A percentile compares a stretch with the other conserved stretches of the same genome.
These are phyloP conservation scores for Pyrenochaeta sp. DNA, from an alignment of 2,329 filamentous ascomycete species.

Conservation along the genomic window DNA sequence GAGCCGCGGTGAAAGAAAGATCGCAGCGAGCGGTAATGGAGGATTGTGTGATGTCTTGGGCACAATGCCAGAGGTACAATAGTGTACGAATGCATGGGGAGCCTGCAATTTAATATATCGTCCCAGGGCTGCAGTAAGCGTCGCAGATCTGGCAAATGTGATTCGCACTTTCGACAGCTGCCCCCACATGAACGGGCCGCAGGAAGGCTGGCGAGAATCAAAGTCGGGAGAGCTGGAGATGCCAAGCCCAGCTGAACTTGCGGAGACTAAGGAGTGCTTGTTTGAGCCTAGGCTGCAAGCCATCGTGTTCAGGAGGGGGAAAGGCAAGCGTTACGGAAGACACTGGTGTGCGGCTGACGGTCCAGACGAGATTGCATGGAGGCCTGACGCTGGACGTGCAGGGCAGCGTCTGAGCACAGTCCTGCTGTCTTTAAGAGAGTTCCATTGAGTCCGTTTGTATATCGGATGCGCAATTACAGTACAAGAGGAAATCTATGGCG, in stretches of 20 bases:
- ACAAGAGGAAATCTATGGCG: neutral
- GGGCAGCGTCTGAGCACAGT: too few species aligned
- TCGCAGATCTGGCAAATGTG: slow-evolving; percentile 2
- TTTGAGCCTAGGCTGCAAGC: neutral
- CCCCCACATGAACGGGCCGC: slow-evolving; percentile 13
- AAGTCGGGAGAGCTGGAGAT: neutral
- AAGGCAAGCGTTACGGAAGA: too few species aligned
- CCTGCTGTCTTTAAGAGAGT: too few species aligned
- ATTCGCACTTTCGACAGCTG: slow-evolving; percentile 15
- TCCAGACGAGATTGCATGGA: neutral
- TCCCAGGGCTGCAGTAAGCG: neutral
- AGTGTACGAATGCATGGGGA: slow-evolving; percentile 7
- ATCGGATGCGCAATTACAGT: neutral
- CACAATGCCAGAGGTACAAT: neutral
- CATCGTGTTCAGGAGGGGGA: neutral
- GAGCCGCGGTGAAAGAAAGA: neutral
- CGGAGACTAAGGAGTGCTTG: neutral
- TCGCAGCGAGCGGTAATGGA: neutral
- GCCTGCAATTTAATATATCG: slow-evolving; percentile 12
- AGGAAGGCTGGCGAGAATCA: slow-evolving; percentile 7
- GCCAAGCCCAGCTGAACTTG: neutral
- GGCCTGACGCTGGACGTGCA: neutral
- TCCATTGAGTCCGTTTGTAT: too few species aligned
- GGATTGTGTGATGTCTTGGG: neutral
- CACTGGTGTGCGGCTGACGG: neutral